These are phyloP conservation scores for Brettanomyces anomalus DNA, from an alignment of 805 yeast species.

Conservation along the genomic window DNA sequence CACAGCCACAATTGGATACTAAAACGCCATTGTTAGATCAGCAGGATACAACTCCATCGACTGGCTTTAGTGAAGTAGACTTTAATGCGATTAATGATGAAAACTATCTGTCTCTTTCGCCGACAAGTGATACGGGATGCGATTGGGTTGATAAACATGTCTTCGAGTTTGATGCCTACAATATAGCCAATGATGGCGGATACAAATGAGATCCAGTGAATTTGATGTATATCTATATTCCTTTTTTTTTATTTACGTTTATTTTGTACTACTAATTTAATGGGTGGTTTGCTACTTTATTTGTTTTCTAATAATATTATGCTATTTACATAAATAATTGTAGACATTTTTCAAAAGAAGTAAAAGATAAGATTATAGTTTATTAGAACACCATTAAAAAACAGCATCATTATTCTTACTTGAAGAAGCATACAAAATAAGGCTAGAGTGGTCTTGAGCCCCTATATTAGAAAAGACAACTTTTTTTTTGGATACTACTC, in stretches of 20 bases:
- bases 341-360: neutral
- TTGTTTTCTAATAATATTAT: too few relatives aligned
- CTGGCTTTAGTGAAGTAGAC: conserved; percentile 17
- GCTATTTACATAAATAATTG: too few relatives aligned
- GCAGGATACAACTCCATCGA: neutral
- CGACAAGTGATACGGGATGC: conserved; percentile 41
- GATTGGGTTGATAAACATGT: conserved; percentile 47
- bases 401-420: neutral
- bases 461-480: neutral
- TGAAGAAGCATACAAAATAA: neutral
- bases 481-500: conserved; percentile 2
- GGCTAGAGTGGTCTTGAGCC: neutral
- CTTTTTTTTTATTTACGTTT: neutral
- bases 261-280: neutral
- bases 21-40: neutral
- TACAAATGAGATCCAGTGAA: neutral
- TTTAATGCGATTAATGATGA: conserved; percentile 16
- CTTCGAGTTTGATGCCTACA: conserved; percentile 29
- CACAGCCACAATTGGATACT: too few relatives aligned
- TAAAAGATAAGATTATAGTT: too few relatives aligned
- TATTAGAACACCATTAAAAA: too few relatives aligned
- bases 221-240: neutral
- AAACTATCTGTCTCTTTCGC: conserved; percentile 16
- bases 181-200: conserved; percentile 6
- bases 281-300: too few relatives aligned